A percentile compares a stretch with the other conserved stretches of the same genome.
phyloP scores from a whole-genome alignment of 345 rosid species.

The Salix viminalis region DNA sequence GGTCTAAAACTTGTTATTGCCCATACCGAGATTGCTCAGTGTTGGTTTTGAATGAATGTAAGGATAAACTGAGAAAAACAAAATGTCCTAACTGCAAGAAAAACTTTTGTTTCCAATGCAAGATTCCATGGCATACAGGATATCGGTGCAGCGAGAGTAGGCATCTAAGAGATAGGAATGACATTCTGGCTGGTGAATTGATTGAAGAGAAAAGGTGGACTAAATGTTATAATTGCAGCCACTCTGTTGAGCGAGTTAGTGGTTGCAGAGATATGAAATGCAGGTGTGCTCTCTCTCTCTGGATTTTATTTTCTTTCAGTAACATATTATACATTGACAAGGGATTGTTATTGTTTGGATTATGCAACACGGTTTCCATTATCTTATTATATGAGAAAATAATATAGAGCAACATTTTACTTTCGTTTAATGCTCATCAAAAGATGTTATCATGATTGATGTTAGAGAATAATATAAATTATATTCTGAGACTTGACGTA shows the following conservation, averaged over 20 bases:
- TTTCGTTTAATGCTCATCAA: neutral
- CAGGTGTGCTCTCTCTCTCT: constrained; percentile 15
- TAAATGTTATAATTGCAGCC: constrained; percentile 27
- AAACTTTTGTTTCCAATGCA: constrained; percentile 28
- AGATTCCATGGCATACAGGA: constrained; percentile 31
- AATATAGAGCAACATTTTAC: neutral
- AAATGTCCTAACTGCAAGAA: constrained; percentile 29
- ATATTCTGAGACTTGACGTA: too few relatives aligned
- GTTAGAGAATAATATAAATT: too few relatives aligned
- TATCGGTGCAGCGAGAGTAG: constrained; percentile 21
- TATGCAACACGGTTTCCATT: neutral
- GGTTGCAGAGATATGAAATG: constrained; percentile 25
- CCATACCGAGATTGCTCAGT: constrained; percentile 26
- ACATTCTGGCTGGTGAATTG: constrained; percentile 22
- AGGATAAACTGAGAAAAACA: constrained; percentile 19
- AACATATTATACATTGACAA: neutral
- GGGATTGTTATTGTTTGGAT: neutral
- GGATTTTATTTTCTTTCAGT: neutral
- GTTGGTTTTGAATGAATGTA: constrained; percentile 32
- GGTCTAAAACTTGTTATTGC: constrained; percentile 25
- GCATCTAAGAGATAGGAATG: constrained; percentile 21
- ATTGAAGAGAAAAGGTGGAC: constrained; percentile 26
- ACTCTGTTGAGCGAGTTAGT: constrained; percentile 21
- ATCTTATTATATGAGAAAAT: neutral
- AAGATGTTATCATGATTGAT: neutral